These are phyloP conservation scores for Penicillium atrosanguineum DNA, from an alignment of 495 filamentous ascomycete genomes.

Conservation along the genomic window DNA sequence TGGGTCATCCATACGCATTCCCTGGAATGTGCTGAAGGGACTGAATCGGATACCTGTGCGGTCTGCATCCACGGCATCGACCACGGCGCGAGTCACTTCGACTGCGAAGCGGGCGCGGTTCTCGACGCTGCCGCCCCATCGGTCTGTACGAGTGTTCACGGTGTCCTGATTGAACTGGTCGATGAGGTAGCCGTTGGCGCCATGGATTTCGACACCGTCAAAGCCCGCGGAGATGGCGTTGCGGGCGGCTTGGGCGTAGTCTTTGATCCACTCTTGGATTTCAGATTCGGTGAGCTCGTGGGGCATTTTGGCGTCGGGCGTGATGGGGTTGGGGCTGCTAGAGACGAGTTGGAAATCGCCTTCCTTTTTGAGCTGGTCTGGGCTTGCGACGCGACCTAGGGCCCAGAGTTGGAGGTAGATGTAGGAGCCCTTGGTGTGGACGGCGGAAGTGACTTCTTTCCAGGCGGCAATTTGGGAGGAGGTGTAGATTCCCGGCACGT, in stretches of 20 bases:
- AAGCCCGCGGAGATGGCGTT: conserved; percentile 69
- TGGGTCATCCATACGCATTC: conserved; percentile 66
- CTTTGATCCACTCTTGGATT: conserved; percentile 52
- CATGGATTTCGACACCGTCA: conserved; percentile 75
- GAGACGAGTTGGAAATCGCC: conserved; percentile 43
- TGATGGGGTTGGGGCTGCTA: conserved; percentile 46
- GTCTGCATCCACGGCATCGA: conserved; percentile 61
- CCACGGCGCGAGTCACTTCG: conserved; percentile 61
- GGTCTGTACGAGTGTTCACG: conserved; percentile 63
- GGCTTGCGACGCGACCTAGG: conserved; percentile 54
- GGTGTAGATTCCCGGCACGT: conserved; percentile 64
- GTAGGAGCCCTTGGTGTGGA: conserved; percentile 61
- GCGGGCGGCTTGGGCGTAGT: conserved; percentile 60
- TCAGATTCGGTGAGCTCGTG: conserved; percentile 52
- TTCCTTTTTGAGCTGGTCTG: conserved; percentile 25
- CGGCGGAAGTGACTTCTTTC: conserved; percentile 60
- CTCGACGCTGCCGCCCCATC: conserved; percentile 68
- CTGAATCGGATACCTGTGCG: conserved; percentile 60
- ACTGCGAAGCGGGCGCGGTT: conserved; percentile 64
- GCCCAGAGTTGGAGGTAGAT: conserved; percentile 71
- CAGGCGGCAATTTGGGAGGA: conserved; percentile 59
- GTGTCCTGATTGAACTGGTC: conserved; percentile 70
- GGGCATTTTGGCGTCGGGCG: conserved; percentile 37
- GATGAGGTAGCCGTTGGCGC: conserved; percentile 70
- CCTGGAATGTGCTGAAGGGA: conserved; percentile 65